phyloP scores from a whole-genome alignment of 2,329 filamentous ascomycete genomes.

The Hypoxylon sp. region DNA sequence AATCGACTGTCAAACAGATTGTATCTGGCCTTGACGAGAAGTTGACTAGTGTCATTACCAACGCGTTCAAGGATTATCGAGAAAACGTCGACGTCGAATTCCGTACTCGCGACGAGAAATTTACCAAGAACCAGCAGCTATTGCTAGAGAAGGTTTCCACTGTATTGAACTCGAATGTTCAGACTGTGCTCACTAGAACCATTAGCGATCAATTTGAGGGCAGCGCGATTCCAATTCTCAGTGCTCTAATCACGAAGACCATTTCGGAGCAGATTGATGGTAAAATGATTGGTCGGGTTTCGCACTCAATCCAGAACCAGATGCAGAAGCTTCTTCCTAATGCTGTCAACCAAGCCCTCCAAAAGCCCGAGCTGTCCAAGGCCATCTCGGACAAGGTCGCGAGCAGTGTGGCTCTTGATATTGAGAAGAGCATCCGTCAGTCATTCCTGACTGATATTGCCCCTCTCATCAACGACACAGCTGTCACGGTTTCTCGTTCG shows the following conservation, averaged over 20 bases:
- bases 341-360: slow-evolving; percentile 75
- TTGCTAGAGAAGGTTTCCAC: slow-evolving; percentile 70
- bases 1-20: slow-evolving; percentile 67
- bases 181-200: slow-evolving; percentile 81
- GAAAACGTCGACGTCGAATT: slow-evolving; percentile 76
- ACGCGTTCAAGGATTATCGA: slow-evolving; percentile 70
- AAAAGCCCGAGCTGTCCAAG: slow-evolving; percentile 79
- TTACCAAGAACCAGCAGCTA: slow-evolving; percentile 66
- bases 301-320: slow-evolving; percentile 77
- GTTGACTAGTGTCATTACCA: slow-evolving; percentile 61
- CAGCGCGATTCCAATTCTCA: slow-evolving; percentile 80
- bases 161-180: slow-evolving; percentile 72
- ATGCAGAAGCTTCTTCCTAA: slow-evolving; percentile 77
- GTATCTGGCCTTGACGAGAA: slow-evolving; percentile 65
- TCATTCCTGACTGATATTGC: slow-evolving; percentile 73
- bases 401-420: slow-evolving; percentile 72
- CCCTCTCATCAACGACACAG: slow-evolving; percentile 74
- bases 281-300: slow-evolving; percentile 75
- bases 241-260: slow-evolving; percentile 74
- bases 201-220: slow-evolving; percentile 81
- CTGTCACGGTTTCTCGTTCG: slow-evolving; percentile 75
- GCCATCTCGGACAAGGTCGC: slow-evolving; percentile 79
- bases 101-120: slow-evolving; percentile 63
- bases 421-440: slow-evolving; percentile 77
- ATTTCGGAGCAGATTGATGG: slow-evolving; percentile 79